Percentiles rank a stretch among this genome's conserved stretches.
These are phyloP conservation scores for Chrysochromulina tobinii DNA, from an alignment of 78 protist genomes.

Conservation along the genomic window DNA sequence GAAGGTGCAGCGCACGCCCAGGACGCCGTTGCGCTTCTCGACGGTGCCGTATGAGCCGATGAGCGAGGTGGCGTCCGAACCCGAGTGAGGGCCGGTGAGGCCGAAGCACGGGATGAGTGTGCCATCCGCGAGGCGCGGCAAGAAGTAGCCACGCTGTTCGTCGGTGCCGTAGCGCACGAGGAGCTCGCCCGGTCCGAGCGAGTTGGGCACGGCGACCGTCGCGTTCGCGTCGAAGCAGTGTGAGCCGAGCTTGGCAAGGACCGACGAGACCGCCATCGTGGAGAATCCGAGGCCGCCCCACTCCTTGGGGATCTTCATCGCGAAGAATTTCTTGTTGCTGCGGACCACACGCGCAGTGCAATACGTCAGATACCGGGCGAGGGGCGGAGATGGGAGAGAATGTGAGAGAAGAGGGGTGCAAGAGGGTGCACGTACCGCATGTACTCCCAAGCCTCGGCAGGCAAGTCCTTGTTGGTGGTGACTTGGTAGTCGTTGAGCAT, in stretches of 20 bases:
- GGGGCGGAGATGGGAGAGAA: not conserved
- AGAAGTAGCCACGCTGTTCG: conserved; percentile 42
- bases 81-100: conserved; percentile 53
- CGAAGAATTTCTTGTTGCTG: conserved; percentile 23
- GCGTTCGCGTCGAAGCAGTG: conserved; percentile 35
- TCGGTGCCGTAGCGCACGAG: conserved; percentile 47
- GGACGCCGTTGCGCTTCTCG: conserved; percentile 33
- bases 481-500: conserved; percentile 53
- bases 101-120: conserved; percentile 56
- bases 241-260: conserved; percentile 35
- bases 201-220: conserved; percentile 58
- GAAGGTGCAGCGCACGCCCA: conserved; percentile 33
- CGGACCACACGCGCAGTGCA: not conserved
- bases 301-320: conserved; percentile 49
- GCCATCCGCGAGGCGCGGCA: conserved; percentile 53
- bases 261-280: conserved; percentile 22
- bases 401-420: not conserved
- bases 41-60: conserved; percentile 31
- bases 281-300: conserved; percentile 53
- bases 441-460: conserved; percentile 33
- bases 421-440: not conserved
- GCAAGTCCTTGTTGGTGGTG: conserved; percentile 18
- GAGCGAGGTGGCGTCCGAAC: conserved; percentile 60
- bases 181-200: conserved; percentile 65
- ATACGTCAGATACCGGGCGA: not conserved